A percentile compares a stretch with the other conserved stretches of the same genome.
These are phyloP conservation scores for Dalechampia spathulata DNA, from an alignment of 441 rosid species.

Conservation along the genomic window DNA sequence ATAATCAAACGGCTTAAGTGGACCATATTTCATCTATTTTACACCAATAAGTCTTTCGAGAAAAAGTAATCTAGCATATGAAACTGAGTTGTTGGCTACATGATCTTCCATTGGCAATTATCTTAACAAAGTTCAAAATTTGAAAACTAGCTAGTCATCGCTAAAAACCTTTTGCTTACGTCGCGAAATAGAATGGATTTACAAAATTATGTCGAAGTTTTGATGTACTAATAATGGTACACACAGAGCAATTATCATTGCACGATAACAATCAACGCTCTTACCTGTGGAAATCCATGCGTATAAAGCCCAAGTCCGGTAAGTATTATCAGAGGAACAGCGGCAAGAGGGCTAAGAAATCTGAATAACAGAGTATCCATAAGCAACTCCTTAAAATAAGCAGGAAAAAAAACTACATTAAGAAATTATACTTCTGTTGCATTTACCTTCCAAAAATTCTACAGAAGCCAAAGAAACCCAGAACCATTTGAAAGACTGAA, in stretches of 20 bases:
- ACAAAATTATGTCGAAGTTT: background rate
- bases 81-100: background rate
- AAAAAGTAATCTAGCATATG: background rate
- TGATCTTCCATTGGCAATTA: background rate
- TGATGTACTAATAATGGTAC: background rate
- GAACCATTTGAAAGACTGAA: constrained; percentile 41
- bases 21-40: background rate
- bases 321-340: constrained; percentile 69
- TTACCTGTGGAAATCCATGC: constrained; percentile 66
- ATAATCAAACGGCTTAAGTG: background rate
- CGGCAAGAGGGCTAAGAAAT: constrained; percentile 69
- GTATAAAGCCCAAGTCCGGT: constrained; percentile 70
- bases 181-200: background rate
- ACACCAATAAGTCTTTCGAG: background rate
- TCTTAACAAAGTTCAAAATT: background rate
- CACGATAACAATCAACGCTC: background rate
- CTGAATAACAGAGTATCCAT: constrained; percentile 30
- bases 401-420: background rate
- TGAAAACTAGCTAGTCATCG: background rate
- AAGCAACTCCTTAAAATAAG: background rate
- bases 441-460: constrained; percentile 62
- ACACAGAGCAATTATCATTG: background rate
- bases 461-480: constrained; percentile 81
- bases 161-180: background rate
- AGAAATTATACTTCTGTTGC: background rate